Base-by-base conservation (phyloP, 345 rosid genomes). In the Citrus maxima region DNA sequence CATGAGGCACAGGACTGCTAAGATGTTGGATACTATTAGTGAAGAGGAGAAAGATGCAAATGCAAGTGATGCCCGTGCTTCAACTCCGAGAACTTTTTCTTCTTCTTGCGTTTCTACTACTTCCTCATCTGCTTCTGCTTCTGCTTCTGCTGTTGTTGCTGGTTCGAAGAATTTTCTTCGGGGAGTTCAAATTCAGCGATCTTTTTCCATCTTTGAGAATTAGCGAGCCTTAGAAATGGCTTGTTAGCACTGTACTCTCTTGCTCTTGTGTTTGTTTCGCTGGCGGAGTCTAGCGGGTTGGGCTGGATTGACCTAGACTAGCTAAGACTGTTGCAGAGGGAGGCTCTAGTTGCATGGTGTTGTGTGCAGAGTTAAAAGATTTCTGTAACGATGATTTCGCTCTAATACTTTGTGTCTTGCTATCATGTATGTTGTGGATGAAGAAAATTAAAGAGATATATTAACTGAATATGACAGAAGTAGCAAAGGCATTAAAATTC, bases 11-110 rank as follows among this genome's bases (percentile, higher is more conserved):
- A 85, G 92, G 80, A 85, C 93, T 30, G 85, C 88, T 5, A 89
- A 89, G 64, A 84, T 89, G 82, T 67, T 93, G 81, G 98, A 95
- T 68, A 92, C 99, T 7, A 93, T 95, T 67, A 84, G 2, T 54
- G 58, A 54, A 54, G 58, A 54, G 21, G 58, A 54, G 58, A 54
- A 54, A 18, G 58, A 54, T 54, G 58, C 22, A 54, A 54, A 4
- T 5, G 22, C 21, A 54, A 16, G 22, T 54, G 22, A 54, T 54
- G 58, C 58, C 58, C 58, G 19, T 18, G 58, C 22, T 18, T 54
- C 58, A 4, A 18, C 7, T 54, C 7, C 58, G 0, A 54, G 22
- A 19, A 54, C 73, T 49, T 74, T 86, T 58, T 68, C 87, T 61
- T 10, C 84, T 63, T 38, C 77, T 19, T 1, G 68, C 30, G 18